Evolutionary conservation across 148 eudicot species (phyloP).

Genomic region (Gaultheria prostrata): DNA sequence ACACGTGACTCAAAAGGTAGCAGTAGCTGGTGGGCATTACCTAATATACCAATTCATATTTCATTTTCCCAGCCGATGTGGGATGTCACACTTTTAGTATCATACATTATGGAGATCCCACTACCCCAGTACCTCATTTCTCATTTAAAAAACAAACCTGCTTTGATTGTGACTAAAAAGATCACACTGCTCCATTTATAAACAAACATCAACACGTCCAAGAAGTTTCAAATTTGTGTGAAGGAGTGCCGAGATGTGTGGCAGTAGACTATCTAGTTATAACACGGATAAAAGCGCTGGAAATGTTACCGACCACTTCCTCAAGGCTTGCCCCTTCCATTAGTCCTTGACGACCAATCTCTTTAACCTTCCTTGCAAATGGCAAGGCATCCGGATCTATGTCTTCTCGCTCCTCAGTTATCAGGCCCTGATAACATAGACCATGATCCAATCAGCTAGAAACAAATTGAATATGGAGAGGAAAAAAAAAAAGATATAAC

Average conservation of each 20-base stretch:
- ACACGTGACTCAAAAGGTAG: too few species aligned
- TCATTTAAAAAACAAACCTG: not conserved
- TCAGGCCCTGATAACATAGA: conserved; percentile 55
- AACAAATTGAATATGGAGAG: not conserved
- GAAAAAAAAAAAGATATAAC: not conserved
- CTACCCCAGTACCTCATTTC: not conserved
- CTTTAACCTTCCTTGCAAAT: conserved; percentile 83
- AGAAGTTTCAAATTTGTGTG: not conserved
- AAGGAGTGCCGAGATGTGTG: not conserved
- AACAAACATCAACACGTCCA: not conserved
- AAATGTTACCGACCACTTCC: conserved; percentile 71
- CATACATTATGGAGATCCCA: not conserved
- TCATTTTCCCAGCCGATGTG: too few species aligned
- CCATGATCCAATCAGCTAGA: not conserved
- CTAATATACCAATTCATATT: too few species aligned
- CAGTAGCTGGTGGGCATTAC: too few species aligned
- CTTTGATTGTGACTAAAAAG: not conserved
- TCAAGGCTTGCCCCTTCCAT: conserved; percentile 84
- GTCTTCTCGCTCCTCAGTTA: conserved; percentile 81
- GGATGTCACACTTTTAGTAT: not conserved
- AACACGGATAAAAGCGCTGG: not conserved
- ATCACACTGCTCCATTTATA: not conserved
- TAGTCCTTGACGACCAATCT: conserved; percentile 79
- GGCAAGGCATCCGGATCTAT: conserved; percentile 83
- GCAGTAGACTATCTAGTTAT: conserved; percentile 1